These are phyloP conservation scores for Pseudocercospora fijiensis DNA, from an alignment of 2,329 filamentous ascomycete genomes.

Conservation along the genomic window DNA sequence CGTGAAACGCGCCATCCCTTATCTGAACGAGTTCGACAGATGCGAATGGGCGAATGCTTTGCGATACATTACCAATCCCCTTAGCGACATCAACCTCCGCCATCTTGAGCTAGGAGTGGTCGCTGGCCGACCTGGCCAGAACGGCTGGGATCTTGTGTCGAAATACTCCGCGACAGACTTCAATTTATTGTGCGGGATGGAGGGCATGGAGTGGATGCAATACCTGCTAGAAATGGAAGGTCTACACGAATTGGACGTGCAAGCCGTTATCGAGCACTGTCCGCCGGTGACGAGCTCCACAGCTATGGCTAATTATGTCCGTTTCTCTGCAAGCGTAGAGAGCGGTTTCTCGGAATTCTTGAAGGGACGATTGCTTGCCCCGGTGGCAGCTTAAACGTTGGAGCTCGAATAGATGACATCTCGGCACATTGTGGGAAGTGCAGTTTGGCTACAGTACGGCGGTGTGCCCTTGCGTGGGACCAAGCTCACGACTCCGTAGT, in stretches of 20 bases:
- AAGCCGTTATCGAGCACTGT: slow-evolving; percentile 56
- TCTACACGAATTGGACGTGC: slow-evolving; percentile 53
- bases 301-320: slow-evolving; percentile 58
- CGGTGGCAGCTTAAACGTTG: not conserved
- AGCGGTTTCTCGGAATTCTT: slow-evolving; percentile 57
- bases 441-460: not conserved
- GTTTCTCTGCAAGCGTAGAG: slow-evolving; percentile 61
- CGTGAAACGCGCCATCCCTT: slow-evolving; percentile 56
- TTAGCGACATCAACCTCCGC: slow-evolving; percentile 39
- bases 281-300: slow-evolving; percentile 52
- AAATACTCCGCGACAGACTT: slow-evolving; percentile 51
- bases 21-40: slow-evolving; percentile 56
- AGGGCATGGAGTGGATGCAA: slow-evolving; percentile 58
- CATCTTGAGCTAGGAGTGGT: slow-evolving; percentile 53
- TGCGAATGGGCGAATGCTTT: slow-evolving; percentile 58
- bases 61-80: slow-evolving; percentile 43
- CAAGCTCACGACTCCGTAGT: not conserved
- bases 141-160: slow-evolving; percentile 52
- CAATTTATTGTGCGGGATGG: slow-evolving; percentile 45
- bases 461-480: not conserved
- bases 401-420: not conserved
- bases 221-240: slow-evolving; percentile 54
- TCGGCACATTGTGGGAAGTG: not conserved
- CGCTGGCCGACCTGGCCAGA: slow-evolving; percentile 50
- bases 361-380: slow-evolving; percentile 27